Conservation (phyloP, 1,284 basidiomycete genomes). For the Cerioporus squamosus region DNA sequence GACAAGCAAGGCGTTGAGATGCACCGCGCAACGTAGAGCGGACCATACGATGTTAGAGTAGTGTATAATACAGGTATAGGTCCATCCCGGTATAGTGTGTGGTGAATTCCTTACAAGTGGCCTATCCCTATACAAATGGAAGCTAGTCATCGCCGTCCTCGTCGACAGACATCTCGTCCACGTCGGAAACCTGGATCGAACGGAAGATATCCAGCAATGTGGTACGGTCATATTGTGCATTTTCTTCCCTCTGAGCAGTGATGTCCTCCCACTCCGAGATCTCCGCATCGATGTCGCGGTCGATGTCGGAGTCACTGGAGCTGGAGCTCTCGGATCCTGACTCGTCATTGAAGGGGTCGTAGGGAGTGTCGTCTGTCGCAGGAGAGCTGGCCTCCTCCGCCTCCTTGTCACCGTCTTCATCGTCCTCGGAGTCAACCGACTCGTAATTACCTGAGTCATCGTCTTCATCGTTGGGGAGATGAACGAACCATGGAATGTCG, state of each 20-base stretch:
- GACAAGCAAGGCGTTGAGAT: too few species aligned
- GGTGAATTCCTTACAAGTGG: too few species aligned
- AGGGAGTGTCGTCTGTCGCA: not conserved
- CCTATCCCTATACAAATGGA: not conserved
- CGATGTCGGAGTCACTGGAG: not conserved
- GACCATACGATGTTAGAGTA: too few species aligned
- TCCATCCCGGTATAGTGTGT: not conserved
- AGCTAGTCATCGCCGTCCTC: not conserved
- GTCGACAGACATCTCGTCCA: not conserved
- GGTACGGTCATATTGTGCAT: constrained; percentile 4
- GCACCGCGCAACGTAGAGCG: too few species aligned
- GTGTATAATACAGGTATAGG: not conserved
- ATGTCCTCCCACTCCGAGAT: constrained; percentile 8
- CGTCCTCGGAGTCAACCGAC: not conserved
- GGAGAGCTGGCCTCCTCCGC: not conserved
- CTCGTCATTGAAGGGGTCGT: not conserved
- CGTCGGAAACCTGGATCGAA: not conserved
- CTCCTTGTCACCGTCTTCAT: not conserved
- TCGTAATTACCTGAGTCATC: not conserved
- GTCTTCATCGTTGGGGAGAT: not conserved
- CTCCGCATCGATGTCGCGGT: not conserved
- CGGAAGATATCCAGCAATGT: constrained; percentile 6
- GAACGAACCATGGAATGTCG: constrained; percentile 7
- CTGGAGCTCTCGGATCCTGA: not conserved
- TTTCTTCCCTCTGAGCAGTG: not conserved